A percentile compares a stretch with the other conserved stretches of the same genome.
Conservation (phyloP, 148 eudicot species). For the Rheum nobile region DNA sequence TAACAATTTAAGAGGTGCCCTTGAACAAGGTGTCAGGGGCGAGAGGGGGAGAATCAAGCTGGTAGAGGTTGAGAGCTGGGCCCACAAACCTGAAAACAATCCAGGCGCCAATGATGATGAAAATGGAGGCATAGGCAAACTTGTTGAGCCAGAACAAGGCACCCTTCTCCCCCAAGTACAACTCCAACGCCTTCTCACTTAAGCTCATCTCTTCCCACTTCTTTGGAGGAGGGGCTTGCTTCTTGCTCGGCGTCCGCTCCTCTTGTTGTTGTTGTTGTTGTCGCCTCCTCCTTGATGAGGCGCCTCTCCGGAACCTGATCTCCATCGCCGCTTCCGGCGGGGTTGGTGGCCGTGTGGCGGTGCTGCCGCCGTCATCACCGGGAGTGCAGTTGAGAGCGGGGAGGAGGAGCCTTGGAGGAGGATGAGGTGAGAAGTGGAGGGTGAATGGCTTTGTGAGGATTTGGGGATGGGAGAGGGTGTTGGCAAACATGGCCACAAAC, state of each 20-base stretch:
- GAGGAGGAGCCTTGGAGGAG: background rate
- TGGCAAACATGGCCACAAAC: background rate
- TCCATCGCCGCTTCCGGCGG: constrained; percentile 26
- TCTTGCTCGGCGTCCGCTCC: background rate
- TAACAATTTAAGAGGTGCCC: constrained; percentile 5
- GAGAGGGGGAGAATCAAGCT: constrained; percentile 63
- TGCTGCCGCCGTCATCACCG: background rate
- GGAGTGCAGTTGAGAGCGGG: background rate
- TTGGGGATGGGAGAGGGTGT: background rate
- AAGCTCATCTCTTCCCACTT: constrained; percentile 71
- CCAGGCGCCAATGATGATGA: constrained; percentile 66
- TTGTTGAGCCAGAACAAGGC: constrained; percentile 69
- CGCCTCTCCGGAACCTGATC: constrained; percentile 46
- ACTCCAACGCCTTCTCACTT: constrained; percentile 53
- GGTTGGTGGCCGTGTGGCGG: constrained; percentile 7
- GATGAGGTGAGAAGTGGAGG: background rate
- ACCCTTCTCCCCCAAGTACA: constrained; percentile 78
- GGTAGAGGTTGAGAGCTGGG: constrained; percentile 69
- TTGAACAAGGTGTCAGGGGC: constrained; percentile 37
- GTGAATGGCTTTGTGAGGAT: background rate
- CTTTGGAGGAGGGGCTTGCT: constrained; percentile 18
- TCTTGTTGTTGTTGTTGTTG: constrained; percentile 9
- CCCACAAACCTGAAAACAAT: constrained; percentile 78
- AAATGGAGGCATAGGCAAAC: constrained; percentile 83
- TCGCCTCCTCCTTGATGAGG: constrained; percentile 17